These are phyloP conservation scores for Lecanicillium sp. DNA, from an alignment of 2,329 filamentous ascomycete species.

Conservation along the genomic window DNA sequence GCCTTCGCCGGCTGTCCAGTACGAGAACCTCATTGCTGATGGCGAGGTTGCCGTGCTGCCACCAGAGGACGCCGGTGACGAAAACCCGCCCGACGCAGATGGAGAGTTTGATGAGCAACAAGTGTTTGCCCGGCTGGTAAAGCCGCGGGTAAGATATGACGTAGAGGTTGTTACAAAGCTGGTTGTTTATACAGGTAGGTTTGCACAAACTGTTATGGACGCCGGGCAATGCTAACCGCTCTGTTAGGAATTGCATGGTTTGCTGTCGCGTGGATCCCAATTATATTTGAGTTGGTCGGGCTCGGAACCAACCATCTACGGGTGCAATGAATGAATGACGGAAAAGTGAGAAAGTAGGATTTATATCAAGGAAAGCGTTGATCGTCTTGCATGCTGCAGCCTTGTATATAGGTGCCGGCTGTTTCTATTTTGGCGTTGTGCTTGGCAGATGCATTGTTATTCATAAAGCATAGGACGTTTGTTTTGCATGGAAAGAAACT, in stretches of 20 bases:
- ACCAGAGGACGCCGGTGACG: conserved; percentile 18
- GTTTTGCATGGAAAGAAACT: too few relatives aligned
- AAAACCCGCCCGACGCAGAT: conserved; percentile 25
- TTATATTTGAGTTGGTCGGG: conserved; percentile 58
- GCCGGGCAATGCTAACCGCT: conserved; percentile 9
- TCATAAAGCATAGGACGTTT: too few relatives aligned
- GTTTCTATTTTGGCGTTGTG: too few relatives aligned
- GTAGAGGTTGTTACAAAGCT: conserved; percentile 98
- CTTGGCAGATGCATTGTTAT: too few relatives aligned
- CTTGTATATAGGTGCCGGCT: too few relatives aligned
- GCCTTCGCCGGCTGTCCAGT: conserved; percentile 43
- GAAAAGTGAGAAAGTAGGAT: too few relatives aligned
- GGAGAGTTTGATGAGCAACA: conserved; percentile 59
- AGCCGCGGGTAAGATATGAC: conserved; percentile 87
- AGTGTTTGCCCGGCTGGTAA: conserved; percentile 76
- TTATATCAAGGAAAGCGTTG: too few relatives aligned
- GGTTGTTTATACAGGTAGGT: conserved; percentile 82
- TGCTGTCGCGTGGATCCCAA: conserved; percentile 65
- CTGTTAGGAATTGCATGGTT: conserved; percentile 72
- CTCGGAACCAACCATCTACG: conserved; percentile 35
- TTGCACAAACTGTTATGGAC: conserved; percentile 3
- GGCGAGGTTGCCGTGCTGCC: conserved; percentile 38
- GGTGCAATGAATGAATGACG: conserved; percentile 11
- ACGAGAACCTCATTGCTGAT: conserved; percentile 67
- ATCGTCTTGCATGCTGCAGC: too few relatives aligned